Base-by-base conservation (phyloP, 495 filamentous ascomycete species). In the Podospora australis region DNA sequence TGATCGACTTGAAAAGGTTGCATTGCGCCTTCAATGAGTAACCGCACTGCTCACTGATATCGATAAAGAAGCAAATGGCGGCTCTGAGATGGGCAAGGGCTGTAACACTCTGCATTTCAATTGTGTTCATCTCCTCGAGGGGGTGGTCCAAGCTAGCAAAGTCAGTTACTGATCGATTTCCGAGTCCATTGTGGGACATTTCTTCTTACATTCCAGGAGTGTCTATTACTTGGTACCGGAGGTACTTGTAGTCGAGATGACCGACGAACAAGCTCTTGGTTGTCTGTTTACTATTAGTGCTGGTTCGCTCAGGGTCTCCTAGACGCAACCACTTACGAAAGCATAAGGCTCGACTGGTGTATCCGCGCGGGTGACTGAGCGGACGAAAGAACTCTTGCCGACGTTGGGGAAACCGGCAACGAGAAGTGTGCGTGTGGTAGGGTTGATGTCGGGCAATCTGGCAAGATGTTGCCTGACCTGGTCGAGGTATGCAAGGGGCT, bases 91-190 rank as follows among this genome's bases (percentile, higher is more conserved):
- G 92, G 35, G 92, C 92, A 69, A 98, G 94, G 8, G 92, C 92
- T 10, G 91, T 96, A 52, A 98, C 96, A 13, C 84, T 90, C 57
- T 75, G 92, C 90, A 97, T 96, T 68, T 98, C 94, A 64, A 98
- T 98, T 8, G 92, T 96, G 71, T 97, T 98, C 92, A 98, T 98
- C 71, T 98, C 92, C 69, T 97, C 94, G 8, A 98, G 78, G 11
- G 92, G 94, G 65, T 98, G 94, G 62, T 98, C 92, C 48, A 97
- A 74, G 63, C 52, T 58, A 35, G 11, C 32, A 4, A 40, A 13
- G 39, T 29, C 26, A 29, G 26, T 54, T 43, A 29, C n/a, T 17
- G 4, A 2, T 14, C 10, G 1, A 1, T 32, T 28, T 13, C 11
- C 3, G 4, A 23, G 35, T 9, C 16, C 6, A 9, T 22, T 16